A percentile compares a stretch with the other conserved stretches of the same genome.
Conservation (phyloP, 352 stramenopile genomes). For the Globisporangium abappressorium region DNA sequence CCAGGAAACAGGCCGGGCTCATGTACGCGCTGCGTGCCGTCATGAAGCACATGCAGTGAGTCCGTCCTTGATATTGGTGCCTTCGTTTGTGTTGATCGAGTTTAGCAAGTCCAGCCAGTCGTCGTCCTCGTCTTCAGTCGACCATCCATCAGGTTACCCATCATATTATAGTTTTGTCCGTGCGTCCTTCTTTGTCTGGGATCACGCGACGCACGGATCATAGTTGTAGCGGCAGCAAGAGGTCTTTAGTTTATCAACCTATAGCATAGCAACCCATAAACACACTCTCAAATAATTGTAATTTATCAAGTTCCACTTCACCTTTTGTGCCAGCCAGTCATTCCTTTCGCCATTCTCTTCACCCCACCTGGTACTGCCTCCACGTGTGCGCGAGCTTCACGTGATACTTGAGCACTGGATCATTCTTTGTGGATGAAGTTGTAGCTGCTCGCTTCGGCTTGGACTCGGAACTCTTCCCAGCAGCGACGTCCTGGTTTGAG, state of each 20-base stretch:
- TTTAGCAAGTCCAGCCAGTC: not conserved
- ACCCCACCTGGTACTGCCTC: constrained; percentile 27
- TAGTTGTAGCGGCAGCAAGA: not conserved
- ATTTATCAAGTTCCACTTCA: not conserved
- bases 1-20: constrained; percentile 81
- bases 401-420: constrained; percentile 51
- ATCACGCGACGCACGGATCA: not conserved
- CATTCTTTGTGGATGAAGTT: constrained; percentile 4
- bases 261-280: constrained; percentile 15
- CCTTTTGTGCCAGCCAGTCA: not conserved
- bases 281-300: constrained; percentile 6
- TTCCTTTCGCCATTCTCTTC: not conserved
- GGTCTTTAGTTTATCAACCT: not conserved
- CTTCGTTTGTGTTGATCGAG: not conserved
- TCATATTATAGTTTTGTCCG: not conserved
- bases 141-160: not conserved
- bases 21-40: constrained; percentile 86
- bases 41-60: constrained; percentile 85
- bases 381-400: constrained; percentile 64
- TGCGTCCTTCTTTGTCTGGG: not conserved
- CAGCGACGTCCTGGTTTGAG: constrained; percentile 3
- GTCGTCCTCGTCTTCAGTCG: not conserved
- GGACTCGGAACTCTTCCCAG: not conserved
- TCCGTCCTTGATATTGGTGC: not conserved
- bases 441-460: constrained; percentile 14